Evolutionary conservation across 1,139 yeast species (phyloP).

Genomic region (Taphrina sp.): DNA sequence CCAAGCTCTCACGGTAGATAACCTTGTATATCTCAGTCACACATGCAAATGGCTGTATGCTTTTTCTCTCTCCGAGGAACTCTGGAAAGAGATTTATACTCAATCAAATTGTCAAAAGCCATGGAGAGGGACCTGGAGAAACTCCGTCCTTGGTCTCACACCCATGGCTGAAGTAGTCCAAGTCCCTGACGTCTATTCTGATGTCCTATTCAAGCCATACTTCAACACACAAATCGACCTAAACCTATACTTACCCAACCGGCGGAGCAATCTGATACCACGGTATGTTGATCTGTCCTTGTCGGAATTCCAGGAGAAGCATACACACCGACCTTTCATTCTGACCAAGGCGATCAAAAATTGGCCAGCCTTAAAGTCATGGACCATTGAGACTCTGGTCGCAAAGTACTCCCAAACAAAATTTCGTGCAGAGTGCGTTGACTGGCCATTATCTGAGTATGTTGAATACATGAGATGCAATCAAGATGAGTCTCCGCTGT

Average conservation of each 20-base stretch:
- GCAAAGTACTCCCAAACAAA: constrained; percentile 57
- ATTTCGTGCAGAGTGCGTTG: constrained; percentile 81
- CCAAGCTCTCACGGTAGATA: constrained; percentile 46
- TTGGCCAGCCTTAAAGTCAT: constrained; percentile 56
- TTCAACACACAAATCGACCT: constrained; percentile 75
- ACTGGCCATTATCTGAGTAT: constrained; percentile 69
- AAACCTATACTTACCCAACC: constrained; percentile 50
- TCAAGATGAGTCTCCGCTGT: constrained; percentile 76
- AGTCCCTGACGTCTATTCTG: constrained; percentile 53
- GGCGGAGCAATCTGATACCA: constrained; percentile 49
- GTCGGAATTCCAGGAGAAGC: constrained; percentile 50
- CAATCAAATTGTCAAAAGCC: constrained; percentile 37
- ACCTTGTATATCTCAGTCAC: constrained; percentile 55
- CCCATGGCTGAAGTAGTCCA: constrained; percentile 49
- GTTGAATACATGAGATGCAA: constrained; percentile 60
- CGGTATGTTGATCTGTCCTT: constrained; percentile 36
- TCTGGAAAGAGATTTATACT: constrained; percentile 63
- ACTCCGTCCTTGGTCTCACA: constrained; percentile 50
- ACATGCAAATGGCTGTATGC: constrained; percentile 71
- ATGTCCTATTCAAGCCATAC: constrained; percentile 70
- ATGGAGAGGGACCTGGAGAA: constrained; percentile 82
- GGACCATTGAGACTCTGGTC: constrained; percentile 57
- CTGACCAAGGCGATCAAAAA: constrained; percentile 48
- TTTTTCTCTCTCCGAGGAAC: constrained; percentile 67
- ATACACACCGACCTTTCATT: constrained; percentile 66